Conservation (phyloP, 148 eudicot species). For the Drosera capensis region DNA sequence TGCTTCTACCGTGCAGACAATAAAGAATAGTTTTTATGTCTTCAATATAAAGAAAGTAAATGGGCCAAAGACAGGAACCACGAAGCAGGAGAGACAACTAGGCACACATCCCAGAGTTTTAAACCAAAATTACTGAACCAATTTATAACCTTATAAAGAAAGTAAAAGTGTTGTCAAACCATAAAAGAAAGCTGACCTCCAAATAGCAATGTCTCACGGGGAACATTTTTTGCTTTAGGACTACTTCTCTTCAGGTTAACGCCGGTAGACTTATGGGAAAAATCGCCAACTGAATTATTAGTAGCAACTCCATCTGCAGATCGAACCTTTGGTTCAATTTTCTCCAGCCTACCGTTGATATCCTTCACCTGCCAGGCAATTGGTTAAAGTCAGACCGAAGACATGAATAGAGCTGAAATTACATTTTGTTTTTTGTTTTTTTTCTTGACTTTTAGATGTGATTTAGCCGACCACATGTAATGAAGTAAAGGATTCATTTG, state of each 20-base stretch:
- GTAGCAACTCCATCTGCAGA: conserved; percentile 43
- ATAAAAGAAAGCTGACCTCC: conserved; percentile 50
- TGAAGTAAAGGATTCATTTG: too few species aligned
- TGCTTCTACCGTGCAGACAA: too few species aligned
- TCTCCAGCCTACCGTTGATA: conserved; percentile 78
- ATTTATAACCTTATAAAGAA: too few species aligned
- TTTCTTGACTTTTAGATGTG: too few species aligned
- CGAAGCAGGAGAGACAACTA: too few species aligned
- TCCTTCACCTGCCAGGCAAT: conserved; percentile 53
- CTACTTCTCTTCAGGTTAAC: conserved; percentile 66
- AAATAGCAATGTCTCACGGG: conserved; percentile 68
- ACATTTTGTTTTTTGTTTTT: not conserved
- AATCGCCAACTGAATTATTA: conserved; percentile 34
- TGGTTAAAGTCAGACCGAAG: not conserved
- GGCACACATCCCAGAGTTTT: too few species aligned
- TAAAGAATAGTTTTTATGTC: too few species aligned
- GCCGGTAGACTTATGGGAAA: conserved; percentile 30
- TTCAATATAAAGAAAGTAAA: too few species aligned
- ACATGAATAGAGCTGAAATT: not conserved
- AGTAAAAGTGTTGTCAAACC: too few species aligned
- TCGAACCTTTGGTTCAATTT: conserved; percentile 67
- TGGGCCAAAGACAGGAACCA: too few species aligned
- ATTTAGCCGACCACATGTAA: too few species aligned
- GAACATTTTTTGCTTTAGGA: conserved; percentile 67
- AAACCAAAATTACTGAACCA: too few species aligned